phyloP scores from a whole-genome alignment of 2,329 filamentous ascomycete genomes.

The Gaeumannomyces sp. region DNA sequence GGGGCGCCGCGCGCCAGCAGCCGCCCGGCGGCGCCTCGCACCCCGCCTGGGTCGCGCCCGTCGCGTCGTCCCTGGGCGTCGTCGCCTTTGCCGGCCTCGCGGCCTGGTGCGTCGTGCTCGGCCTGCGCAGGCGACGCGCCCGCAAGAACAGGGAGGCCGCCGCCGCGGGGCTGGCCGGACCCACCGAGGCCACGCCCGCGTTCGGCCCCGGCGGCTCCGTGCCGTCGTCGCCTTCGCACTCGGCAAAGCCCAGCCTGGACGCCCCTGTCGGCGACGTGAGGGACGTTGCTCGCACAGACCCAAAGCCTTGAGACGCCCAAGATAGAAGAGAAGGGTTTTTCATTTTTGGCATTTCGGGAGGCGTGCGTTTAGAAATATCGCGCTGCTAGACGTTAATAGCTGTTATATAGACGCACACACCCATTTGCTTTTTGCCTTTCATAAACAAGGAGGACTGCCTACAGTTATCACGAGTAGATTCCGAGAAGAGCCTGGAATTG shows the following conservation, averaged over 20 bases:
- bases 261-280: background rate
- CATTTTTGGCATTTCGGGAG: background rate
- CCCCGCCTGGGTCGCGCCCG: constrained; percentile 1
- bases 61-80: background rate
- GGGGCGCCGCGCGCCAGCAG: background rate
- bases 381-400: background rate
- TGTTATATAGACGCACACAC: background rate
- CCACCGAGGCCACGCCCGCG: background rate
- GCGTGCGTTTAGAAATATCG: background rate
- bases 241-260: background rate
- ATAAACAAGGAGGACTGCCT: too few relatives aligned
- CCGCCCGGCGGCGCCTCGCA: too few relatives aligned
- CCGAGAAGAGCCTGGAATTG: background rate
- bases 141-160: background rate
- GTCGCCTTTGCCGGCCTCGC: constrained; percentile 4
- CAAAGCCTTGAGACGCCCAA: background rate
- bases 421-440: background rate
- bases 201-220: background rate
- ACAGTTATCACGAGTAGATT: background rate
- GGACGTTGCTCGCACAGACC: background rate
- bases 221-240: too few relatives aligned
- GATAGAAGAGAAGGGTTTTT: background rate
- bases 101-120: background rate
- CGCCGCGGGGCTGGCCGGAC: background rate
- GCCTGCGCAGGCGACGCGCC: constrained; percentile 4